Evolutionary conservation across 2,329 filamentous ascomycete genomes (phyloP), one percentile per base, ranked within the genome.

Genomic region (Neophaeococcomyces aloes): DNA sequence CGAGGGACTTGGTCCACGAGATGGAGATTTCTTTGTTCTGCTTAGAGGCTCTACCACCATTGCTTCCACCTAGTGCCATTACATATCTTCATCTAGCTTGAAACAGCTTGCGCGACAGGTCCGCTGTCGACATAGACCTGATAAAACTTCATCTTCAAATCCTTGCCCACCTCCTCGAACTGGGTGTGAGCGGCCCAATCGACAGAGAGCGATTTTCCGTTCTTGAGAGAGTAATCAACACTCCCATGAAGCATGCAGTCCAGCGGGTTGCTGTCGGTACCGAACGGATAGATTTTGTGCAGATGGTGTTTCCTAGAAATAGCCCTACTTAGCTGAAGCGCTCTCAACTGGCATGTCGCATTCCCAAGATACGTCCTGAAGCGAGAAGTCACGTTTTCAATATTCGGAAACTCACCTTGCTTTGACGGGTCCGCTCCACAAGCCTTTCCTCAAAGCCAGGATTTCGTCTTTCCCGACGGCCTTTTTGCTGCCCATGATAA

Each of bases 191-290:
- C 75, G 14, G 71, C 70, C 75, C 75, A 79, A 8, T 75, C 71
- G 3, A 74, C 56, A 2, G 55, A 55, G 3, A 60, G 59, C 39
- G 64, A 60, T 21, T 63, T 64, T 13, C 71, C 74, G 53, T 70
- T 69, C 53, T 72, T 74, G 42, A 76, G 53, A 11, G 55, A 64
- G 57, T 75, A 76, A 32, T 65, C 65, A 10, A 76, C 74, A 3
- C 58, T 70, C 1, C 73, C 73, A 50, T 68, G 67, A 3, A 76
- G 52, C 72, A 77, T 76, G 14, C 72, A 64, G 49, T 76, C 70
- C n/a, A n/a, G n/a, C n/a, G n/a, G n/a, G n/a, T n/a, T n/a, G n/a
- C n/a, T n/a, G 23, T 69, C 58, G 1, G 64, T 57, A 6, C 69
- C 68, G 54, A 72, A 74, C 0, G 71, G 65, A 53, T 70, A 75